Percentiles rank a stretch among this genome's conserved stretches.
Evolutionary conservation across 192 early-diverging fungal species (phyloP).

Genomic region (Coemansia sp.): DNA sequence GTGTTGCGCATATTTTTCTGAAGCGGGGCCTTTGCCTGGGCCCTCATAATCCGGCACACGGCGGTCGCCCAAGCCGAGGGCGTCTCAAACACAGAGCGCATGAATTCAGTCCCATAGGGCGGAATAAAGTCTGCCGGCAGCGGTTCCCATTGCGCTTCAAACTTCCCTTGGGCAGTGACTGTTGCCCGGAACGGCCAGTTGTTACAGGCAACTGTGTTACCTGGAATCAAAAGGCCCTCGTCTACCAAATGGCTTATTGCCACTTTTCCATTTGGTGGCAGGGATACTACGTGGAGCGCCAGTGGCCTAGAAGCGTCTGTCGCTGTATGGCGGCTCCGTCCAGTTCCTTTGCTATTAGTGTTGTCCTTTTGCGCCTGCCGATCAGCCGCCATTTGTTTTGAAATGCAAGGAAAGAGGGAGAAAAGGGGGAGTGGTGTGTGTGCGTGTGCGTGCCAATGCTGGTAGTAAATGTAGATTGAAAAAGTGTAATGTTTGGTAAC

Average conservation of each 20-base stretch:
- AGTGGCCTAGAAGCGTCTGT: not conserved
- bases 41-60: conserved; percentile 57
- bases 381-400: conserved; percentile 16
- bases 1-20: not conserved
- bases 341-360: conserved; percentile 8
- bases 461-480: not conserved
- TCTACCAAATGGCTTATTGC: conserved; percentile 35
- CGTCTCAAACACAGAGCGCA: conserved; percentile 57
- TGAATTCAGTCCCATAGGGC: conserved; percentile 33
- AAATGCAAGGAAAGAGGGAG: not conserved
- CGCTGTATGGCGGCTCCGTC: not conserved
- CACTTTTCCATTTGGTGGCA: conserved; percentile 20
- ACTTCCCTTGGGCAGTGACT: conserved; percentile 30
- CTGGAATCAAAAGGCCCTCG: conserved; percentile 26
- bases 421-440: not conserved
- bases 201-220: conserved; percentile 43
- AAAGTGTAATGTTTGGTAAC: not conserved
- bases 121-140: conserved; percentile 22
- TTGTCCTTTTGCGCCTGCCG: conserved; percentile 16
- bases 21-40: conserved; percentile 28
- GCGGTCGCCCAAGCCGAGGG: conserved; percentile 67
- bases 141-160: conserved; percentile 37
- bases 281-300: not conserved
- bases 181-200: conserved; percentile 49
- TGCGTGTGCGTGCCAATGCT: not conserved